phyloP scores from a whole-genome alignment of 495 filamentous ascomycete genomes.

The Alectoria sarmentosa region DNA sequence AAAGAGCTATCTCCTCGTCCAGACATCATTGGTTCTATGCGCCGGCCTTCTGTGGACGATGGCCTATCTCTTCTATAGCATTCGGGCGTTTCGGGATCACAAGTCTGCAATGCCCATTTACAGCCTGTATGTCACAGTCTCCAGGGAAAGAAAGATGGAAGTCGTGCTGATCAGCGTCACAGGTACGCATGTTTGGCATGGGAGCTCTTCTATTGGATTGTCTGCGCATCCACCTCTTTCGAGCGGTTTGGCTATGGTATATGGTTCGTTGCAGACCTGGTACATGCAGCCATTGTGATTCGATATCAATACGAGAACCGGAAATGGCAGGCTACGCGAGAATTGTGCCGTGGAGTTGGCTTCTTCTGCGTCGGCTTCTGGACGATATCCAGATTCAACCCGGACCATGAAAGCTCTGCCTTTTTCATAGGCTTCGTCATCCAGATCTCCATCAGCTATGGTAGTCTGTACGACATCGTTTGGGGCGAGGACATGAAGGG shows the following conservation, averaged over 20 bases:
- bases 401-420: neutral
- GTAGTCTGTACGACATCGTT: neutral
- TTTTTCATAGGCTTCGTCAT: neutral
- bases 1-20: neutral
- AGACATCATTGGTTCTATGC: neutral
- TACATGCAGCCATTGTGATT: neutral
- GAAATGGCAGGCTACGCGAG: neutral
- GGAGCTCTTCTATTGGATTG: neutral
- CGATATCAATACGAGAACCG: neutral
- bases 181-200: neutral
- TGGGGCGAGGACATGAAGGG: neutral
- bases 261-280: neutral
- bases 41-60: neutral
- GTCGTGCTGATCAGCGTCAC: neutral
- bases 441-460: neutral
- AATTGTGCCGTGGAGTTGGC: neutral
- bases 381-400: neutral
- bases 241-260: neutral
- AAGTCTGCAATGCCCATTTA: neutral
- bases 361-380: neutral
- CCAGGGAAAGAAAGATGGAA: neutral
- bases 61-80: neutral
- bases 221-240: neutral
- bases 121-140: neutral
- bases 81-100: neutral